Conservation (phyloP, 148 eudicot genomes). For the Vaccinium corymbosum region DNA sequence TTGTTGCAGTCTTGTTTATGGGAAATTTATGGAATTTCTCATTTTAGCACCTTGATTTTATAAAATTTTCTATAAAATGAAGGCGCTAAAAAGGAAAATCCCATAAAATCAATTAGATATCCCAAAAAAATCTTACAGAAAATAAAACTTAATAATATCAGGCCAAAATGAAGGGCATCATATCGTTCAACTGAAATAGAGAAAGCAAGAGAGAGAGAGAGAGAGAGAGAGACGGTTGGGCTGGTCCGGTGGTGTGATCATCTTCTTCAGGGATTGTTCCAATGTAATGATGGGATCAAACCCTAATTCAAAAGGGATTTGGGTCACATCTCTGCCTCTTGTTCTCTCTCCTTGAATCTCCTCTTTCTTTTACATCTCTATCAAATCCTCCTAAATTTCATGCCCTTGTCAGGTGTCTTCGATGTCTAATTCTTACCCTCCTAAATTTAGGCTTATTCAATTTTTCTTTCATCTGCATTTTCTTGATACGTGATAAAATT, state of each 20-base stretch:
- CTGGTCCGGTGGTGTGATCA: not conserved
- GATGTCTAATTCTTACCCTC: not conserved
- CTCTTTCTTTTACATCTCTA: constrained; percentile 8
- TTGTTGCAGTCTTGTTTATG: too few species aligned
- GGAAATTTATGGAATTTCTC: too few species aligned
- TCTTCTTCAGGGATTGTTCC: constrained; percentile 14
- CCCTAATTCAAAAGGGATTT: not conserved
- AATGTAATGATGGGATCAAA: not conserved
- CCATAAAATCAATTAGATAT: too few species aligned
- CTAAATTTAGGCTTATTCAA: not conserved
- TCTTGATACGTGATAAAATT: constrained; percentile 15
- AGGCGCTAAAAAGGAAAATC: too few species aligned
- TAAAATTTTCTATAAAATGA: too few species aligned
- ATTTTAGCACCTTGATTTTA: too few species aligned
- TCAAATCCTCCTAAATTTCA: not conserved
- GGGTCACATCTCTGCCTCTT: not conserved
- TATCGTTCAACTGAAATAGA: too few species aligned
- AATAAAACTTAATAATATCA: too few species aligned
- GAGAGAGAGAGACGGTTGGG: not conserved
- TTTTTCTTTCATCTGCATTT: not conserved
- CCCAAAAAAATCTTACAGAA: too few species aligned
- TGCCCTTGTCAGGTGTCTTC: not conserved
- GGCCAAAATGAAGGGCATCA: not conserved
- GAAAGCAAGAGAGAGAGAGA: not conserved
- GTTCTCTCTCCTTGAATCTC: not conserved